A percentile compares a stretch with the other conserved stretches of the same genome.
phyloP scores from a whole-genome alignment of 176 grass and related monocot species.

The bread wheat (Triticum aestivum) region IWGSC_CS_RefSeq_v2.1 NC_057802.1:531945322-531945821 shows the following conservation, averaged over 20 bases:
- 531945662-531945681: background rate
- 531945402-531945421: no score
- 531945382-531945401: no score
- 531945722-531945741: no score
- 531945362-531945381: background rate
- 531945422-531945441: no score
- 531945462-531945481: slow-evolving; percentile 38
- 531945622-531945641: slow-evolving; percentile 12
- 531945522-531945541: slow-evolving; percentile 78
- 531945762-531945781: no score
- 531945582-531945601: slow-evolving; percentile 26
- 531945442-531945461: no score
- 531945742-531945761: no score
- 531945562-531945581: slow-evolving; percentile 34
- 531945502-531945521: slow-evolving; percentile 20
- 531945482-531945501: slow-evolving; percentile 46
- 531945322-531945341: background rate
- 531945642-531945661: slow-evolving; percentile 66
- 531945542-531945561: slow-evolving; percentile 61
- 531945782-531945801: no score
- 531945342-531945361: background rate
- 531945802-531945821: no score
- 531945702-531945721: no score
- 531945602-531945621: slow-evolving; percentile 60
- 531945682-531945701: no score